Percentiles rank a stretch among this genome's conserved stretches.
phyloP scores from a whole-genome alignment of 73 alveolate species.

The Loxodes magnus region DNA sequence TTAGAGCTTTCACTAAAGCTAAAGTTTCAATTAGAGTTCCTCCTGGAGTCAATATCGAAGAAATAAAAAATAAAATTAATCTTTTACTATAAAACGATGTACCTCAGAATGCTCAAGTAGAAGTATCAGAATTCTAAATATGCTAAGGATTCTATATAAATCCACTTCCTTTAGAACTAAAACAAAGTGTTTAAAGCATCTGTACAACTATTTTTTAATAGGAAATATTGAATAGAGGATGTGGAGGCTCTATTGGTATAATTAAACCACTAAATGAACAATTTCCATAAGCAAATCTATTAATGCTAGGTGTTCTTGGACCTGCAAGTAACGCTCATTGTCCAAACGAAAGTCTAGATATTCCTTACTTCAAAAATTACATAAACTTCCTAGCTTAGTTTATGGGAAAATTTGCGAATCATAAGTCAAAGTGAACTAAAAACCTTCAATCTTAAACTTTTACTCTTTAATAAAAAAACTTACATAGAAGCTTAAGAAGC shows the following conservation, averaged over 20 bases:
- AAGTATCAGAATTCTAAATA: conserved; percentile 21
- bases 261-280: conserved; percentile 52
- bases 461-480: too few species aligned
- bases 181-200: conserved; percentile 32
- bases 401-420: conserved; percentile 10
- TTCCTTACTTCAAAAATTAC: conserved; percentile 33
- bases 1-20: conserved; percentile 61
- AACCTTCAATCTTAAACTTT: too few species aligned
- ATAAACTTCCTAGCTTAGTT: conserved; percentile 38
- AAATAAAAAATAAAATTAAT: conserved; percentile 46
- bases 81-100: conserved; percentile 60
- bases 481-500: too few species aligned
- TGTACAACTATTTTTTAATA: conserved; percentile 41
- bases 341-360: conserved; percentile 41
- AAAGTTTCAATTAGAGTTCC: conserved; percentile 81
- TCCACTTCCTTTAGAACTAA: conserved; percentile 15
- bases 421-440: too few species aligned
- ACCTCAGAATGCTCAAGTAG: conserved; percentile 69
- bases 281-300: conserved; percentile 69
- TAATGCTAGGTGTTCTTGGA: conserved; percentile 75
- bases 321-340: conserved; percentile 78
- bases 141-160: conserved; percentile 60
- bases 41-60: conserved; percentile 65
- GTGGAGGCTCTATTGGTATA: conserved; percentile 85
- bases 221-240: conserved; percentile 39